Conservation (phyloP, 495 filamentous ascomycete genomes). For the Niebla homalea region DNA sequence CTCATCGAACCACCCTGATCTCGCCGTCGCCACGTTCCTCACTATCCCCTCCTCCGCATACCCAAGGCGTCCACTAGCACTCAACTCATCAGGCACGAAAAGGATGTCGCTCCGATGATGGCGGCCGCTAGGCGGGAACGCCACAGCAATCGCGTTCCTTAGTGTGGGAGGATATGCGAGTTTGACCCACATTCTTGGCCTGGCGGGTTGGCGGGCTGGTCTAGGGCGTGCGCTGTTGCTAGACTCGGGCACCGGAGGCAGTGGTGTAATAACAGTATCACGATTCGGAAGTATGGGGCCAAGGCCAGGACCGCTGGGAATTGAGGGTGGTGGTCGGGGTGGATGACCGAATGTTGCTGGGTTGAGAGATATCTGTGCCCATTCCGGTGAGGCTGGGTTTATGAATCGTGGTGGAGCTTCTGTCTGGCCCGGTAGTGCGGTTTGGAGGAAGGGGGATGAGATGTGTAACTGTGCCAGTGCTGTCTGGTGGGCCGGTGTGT, state of each 20-base stretch:
- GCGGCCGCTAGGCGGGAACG: background rate
- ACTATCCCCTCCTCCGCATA: constrained; percentile 20
- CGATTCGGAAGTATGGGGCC: too few relatives aligned
- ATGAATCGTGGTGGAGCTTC: background rate
- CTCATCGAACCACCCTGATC: constrained; percentile 23
- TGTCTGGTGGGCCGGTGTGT: background rate
- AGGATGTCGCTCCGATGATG: constrained; percentile 2
- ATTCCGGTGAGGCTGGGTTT: background rate
- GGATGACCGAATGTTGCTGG: background rate
- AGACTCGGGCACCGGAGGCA: background rate
- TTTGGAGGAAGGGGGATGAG: background rate
- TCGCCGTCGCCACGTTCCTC: constrained; percentile 23
- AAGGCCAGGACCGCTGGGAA: too few relatives aligned
- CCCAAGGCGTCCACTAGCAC: constrained; percentile 21
- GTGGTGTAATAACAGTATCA: background rate
- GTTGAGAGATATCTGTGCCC: background rate
- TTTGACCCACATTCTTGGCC: background rate
- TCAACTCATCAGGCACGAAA: constrained; percentile 15
- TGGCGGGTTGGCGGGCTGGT: background rate
- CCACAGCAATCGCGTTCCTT: background rate
- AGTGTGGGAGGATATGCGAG: background rate
- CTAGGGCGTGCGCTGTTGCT: background rate
- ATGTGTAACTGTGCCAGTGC: background rate
- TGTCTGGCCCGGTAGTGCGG: background rate
- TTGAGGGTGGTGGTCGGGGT: background rate